Evolutionary conservation across 2,329 filamentous ascomycete species (phyloP).

Genomic region (Blastomyces parvus): DNA sequence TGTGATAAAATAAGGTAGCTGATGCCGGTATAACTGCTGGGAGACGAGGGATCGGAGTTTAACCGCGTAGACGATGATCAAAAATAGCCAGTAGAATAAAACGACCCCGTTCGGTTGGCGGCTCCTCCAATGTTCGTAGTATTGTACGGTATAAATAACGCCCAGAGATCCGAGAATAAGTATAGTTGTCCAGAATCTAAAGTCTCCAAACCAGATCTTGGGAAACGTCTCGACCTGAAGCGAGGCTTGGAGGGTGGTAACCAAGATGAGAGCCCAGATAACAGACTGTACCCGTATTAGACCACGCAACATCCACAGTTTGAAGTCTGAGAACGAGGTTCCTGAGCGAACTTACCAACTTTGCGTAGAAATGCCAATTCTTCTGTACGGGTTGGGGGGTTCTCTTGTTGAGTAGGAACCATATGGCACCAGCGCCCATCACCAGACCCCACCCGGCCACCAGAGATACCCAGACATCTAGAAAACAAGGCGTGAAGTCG

Average conservation of each 20-base stretch:
- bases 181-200: conserved; percentile 74
- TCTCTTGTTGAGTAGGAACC: conserved; percentile 65
- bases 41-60: conserved; percentile 80
- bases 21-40: conserved; percentile 58
- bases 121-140: conserved; percentile 73
- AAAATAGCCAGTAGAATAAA: conserved; percentile 84
- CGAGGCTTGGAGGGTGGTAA: conserved; percentile 61
- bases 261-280: conserved; percentile 57
- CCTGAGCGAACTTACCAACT: conserved; percentile 55
- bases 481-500: conserved; percentile 95
- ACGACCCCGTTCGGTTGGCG: conserved; percentile 80
- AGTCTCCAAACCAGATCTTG: conserved; percentile 65
- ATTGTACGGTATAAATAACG: conserved; percentile 71
- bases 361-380: conserved; percentile 88
- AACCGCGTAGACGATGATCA: conserved; percentile 65
- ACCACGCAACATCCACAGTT: background rate
- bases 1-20: conserved; percentile 64
- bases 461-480: conserved; percentile 76
- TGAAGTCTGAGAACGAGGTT: background rate
- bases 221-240: conserved; percentile 65
- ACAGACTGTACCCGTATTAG: conserved; percentile 40
- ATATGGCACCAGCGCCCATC: conserved; percentile 65
- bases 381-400: conserved; percentile 59
- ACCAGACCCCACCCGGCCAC: conserved; percentile 73
- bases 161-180: conserved; percentile 61